Conservation (phyloP, 306 rosid genomes). For the Prunus dulcis region DNA sequence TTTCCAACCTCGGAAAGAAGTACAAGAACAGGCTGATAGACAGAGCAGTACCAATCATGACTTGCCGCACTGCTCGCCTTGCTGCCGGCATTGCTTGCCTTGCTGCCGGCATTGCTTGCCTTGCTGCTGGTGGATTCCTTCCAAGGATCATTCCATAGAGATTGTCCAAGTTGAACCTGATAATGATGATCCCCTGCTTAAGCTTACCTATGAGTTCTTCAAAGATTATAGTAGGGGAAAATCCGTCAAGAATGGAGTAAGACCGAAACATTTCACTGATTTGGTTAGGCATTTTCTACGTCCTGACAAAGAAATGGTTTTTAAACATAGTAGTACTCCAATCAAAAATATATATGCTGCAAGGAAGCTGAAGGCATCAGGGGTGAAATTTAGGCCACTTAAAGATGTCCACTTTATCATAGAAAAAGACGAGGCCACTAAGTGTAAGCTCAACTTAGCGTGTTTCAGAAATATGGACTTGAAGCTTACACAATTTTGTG, state of each 20-base stretch:
- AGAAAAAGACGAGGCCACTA: not conserved
- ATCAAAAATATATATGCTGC: not conserved
- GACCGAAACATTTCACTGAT: conserved; percentile 43
- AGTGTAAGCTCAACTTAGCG: not conserved
- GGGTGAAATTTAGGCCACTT: not conserved
- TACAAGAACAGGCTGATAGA: not conserved
- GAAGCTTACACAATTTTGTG: not conserved
- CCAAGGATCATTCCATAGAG: not conserved
- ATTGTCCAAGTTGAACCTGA: not conserved
- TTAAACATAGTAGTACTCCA: not conserved
- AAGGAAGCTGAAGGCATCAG: conserved; percentile 6
- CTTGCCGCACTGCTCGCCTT: not conserved
- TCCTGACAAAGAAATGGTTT: not conserved
- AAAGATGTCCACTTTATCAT: not conserved
- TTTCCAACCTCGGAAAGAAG: not conserved
- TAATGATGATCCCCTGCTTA: not conserved
- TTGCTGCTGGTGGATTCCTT: no score
- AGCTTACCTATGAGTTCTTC: not conserved
- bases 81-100: no score
- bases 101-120: no score
- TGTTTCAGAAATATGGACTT: not conserved
- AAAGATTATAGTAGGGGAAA: not conserved
- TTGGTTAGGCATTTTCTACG: conserved; percentile 40
- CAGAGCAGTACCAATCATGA: not conserved
- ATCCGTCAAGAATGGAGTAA: not conserved